These are phyloP conservation scores for Ilex aquifolium DNA, from an alignment of 257 asterid genomes.

Conservation along the genomic window DNA sequence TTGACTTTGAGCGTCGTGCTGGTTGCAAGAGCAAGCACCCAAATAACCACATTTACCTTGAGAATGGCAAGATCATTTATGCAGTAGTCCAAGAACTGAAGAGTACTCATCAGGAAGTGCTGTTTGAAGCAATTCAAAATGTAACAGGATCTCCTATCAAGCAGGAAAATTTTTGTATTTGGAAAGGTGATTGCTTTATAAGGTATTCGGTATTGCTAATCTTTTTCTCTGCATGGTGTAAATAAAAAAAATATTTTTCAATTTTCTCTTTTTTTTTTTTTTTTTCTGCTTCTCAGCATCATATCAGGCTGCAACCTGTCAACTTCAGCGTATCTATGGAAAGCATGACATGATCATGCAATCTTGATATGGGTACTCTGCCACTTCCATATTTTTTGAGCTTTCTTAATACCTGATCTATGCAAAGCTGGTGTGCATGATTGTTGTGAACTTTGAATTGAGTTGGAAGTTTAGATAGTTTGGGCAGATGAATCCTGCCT, in stretches of 20 bases:
- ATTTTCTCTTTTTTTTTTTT: constrained; percentile 6
- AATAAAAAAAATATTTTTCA: too few species aligned
- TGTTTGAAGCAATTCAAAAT: constrained; percentile 50
- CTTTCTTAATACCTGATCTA: constrained; percentile 25
- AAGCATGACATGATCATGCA: constrained; percentile 32
- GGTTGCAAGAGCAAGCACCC: constrained; percentile 84
- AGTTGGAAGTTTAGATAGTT: not conserved
- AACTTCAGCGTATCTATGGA: constrained; percentile 50
- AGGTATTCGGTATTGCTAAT: too few species aligned
- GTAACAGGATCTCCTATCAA: constrained; percentile 56
- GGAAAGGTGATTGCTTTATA: constrained; percentile 54
- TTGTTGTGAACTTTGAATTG: not conserved
- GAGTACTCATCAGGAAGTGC: constrained; percentile 47
- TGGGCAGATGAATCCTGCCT: not conserved
- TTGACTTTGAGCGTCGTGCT: constrained; percentile 78
- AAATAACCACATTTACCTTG: constrained; percentile 69
- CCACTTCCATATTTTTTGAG: constrained; percentile 2
- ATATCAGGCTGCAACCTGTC: constrained; percentile 57
- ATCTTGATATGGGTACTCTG: constrained; percentile 21
- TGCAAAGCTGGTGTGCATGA: constrained; percentile 21
- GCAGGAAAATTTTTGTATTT: constrained; percentile 44
- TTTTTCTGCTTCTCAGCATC: constrained; percentile 33
- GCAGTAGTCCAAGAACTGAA: constrained; percentile 74
- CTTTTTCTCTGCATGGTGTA: too few species aligned
- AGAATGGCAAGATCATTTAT: constrained; percentile 66